phyloP scores from a whole-genome alignment of 257 asterid species.

The Solanum paucissectum region DNA sequence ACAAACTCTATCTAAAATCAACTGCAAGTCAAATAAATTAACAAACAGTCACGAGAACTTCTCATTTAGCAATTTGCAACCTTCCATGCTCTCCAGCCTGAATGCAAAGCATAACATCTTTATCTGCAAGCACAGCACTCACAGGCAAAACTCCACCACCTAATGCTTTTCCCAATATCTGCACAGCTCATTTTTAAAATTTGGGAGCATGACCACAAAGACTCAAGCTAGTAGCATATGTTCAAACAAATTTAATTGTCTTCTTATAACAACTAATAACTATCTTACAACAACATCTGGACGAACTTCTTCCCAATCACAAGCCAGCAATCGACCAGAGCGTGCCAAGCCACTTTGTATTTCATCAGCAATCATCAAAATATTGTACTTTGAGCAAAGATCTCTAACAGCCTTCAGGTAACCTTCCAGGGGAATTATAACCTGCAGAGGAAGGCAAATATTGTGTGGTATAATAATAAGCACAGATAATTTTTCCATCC shows the following conservation, averaged over 20 bases:
- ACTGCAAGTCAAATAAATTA: not conserved
- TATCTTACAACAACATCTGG: conserved; percentile 81
- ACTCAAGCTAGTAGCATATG: not conserved
- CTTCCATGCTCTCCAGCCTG: conserved; percentile 99
- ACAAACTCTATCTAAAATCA: not conserved
- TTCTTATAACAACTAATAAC: conserved; percentile 1
- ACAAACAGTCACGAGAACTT: not conserved
- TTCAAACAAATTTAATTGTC: not conserved
- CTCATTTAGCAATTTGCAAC: conserved; percentile 23
- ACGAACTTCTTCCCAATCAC: conserved; percentile 87
- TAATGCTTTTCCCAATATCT: conserved; percentile 96
- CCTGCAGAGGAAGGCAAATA: conserved; percentile 31
- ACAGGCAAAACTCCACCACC: conserved; percentile 98
- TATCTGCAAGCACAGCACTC: conserved; percentile 88
- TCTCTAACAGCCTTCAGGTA: conserved; percentile 71
- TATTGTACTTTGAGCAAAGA: conserved; percentile 75
- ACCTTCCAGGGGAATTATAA: conserved; percentile 88
- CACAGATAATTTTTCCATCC: not conserved
- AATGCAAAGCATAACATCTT: conserved; percentile 93
- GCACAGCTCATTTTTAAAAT: not conserved
- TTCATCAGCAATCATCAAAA: conserved; percentile 94
- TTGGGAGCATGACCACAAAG: not conserved
- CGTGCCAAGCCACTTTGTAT: conserved; percentile 97
- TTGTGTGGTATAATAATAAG: not conserved
- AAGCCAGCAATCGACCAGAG: conserved; percentile 80